A percentile compares a stretch with the other conserved stretches of the same genome.
Evolutionary conservation across 1,139 yeast species (phyloP).

Genomic region (Taphrina communis): DNA sequence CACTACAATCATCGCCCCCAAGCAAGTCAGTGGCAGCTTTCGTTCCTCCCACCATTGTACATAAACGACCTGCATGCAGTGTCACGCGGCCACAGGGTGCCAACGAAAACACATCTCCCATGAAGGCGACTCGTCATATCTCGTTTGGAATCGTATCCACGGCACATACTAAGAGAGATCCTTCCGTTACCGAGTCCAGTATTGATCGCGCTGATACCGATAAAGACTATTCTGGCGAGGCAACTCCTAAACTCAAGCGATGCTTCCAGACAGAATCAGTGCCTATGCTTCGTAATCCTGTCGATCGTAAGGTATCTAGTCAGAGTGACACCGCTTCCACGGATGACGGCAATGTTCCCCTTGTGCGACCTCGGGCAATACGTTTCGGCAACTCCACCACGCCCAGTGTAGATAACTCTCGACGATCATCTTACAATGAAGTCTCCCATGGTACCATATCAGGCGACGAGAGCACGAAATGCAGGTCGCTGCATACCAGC

Average conservation of each 20-base stretch:
- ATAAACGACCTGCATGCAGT: neutral
- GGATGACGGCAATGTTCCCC: neutral
- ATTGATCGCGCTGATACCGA: neutral
- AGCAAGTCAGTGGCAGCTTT: neutral
- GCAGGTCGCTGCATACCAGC: neutral
- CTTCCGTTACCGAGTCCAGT: neutral
- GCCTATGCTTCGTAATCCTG: neutral
- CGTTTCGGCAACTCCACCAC: conserved; percentile 17
- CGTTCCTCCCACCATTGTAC: neutral
- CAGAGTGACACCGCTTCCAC: conserved; percentile 9
- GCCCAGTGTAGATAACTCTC: conserved; percentile 18
- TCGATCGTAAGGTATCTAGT: neutral
- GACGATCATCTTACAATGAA: conserved; percentile 24
- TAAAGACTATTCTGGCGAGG: conserved; percentile 21
- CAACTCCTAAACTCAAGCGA: conserved; percentile 14
- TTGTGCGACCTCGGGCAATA: conserved; percentile 2
- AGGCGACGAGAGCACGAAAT: neutral
- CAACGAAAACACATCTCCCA: neutral
- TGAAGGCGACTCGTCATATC: conserved; percentile 12
- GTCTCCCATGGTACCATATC: neutral
- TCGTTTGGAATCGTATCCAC: conserved; percentile 13
- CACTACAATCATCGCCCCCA: conserved; percentile 31
- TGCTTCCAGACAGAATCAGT: neutral
- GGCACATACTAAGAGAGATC: neutral
- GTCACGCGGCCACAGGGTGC: neutral